phyloP scores from a whole-genome alignment of 305 asterid species.

The Solanum chacoense region DNA sequence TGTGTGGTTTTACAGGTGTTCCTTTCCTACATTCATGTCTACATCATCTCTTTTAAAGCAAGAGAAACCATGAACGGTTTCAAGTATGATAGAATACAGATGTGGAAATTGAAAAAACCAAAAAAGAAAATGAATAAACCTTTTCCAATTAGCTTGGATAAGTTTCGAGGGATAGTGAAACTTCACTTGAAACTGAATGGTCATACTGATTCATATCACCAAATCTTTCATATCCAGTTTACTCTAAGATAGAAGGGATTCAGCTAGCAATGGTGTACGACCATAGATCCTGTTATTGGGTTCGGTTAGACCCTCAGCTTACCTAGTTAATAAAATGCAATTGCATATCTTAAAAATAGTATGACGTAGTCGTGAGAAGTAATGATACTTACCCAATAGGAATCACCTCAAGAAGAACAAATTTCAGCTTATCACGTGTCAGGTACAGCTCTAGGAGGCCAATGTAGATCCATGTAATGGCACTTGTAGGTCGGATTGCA shows the following conservation, averaged over 20 bases:
- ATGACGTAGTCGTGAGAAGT: not conserved
- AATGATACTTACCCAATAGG: constrained; percentile 64
- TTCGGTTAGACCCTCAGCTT: not conserved
- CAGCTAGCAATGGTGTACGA: not conserved
- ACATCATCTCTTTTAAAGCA: not conserved
- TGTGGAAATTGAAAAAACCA: not conserved
- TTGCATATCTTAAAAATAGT: not conserved
- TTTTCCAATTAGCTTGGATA: not conserved
- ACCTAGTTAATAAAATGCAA: not conserved
- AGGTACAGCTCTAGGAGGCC: constrained; percentile 57
- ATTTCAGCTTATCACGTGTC: constrained; percentile 41
- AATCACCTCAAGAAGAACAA: constrained; percentile 54
- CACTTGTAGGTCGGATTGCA: constrained; percentile 92
- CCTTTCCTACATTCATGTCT: not conserved
- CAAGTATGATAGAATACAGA: not conserved
- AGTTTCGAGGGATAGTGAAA: not conserved
- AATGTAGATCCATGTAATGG: constrained; percentile 76
- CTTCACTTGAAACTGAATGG: not conserved
- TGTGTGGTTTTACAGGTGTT: not conserved
- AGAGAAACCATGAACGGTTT: not conserved
- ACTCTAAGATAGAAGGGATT: not conserved
- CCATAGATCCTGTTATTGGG: not conserved
- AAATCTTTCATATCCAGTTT: not conserved
- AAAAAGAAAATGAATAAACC: not conserved
- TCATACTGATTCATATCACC: not conserved